Conservation (phyloP, 306 rosid genomes). For the Quercus alba region DNA sequence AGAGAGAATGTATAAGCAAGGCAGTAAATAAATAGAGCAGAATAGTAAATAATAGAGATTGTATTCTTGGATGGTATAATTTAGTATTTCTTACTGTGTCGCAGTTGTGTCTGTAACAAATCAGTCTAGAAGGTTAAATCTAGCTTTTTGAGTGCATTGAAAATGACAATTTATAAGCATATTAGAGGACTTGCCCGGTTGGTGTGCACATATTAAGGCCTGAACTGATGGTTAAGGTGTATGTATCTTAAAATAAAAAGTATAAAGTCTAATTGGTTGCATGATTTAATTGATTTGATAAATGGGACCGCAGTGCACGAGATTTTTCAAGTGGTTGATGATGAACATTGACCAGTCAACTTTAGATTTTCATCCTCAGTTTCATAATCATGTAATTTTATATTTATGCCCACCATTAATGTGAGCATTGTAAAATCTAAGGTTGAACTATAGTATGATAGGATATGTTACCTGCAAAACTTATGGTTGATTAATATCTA, state of each 20-base stretch:
- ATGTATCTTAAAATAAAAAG: background rate
- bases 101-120: too few species aligned
- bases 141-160: constrained; percentile 7
- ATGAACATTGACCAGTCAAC: background rate
- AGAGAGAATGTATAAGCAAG: too few species aligned
- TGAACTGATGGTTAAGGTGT: background rate
- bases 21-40: too few species aligned
- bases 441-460: too few species aligned
- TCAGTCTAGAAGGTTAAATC: background rate
- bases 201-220: background rate
- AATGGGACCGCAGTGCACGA: background rate
- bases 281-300: background rate
- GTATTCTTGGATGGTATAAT: too few species aligned
- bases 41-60: too few species aligned
- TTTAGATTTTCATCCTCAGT: background rate
- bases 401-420: background rate
- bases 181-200: background rate
- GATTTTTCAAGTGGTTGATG: background rate
- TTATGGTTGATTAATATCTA: background rate
- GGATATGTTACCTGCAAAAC: too few species aligned
- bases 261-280: background rate
- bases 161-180: background rate
- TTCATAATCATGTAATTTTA: background rate
- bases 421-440: background rate
- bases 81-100: too few species aligned